Percentiles rank a stretch among this genome's conserved stretches.
These are phyloP conservation scores for Trametes cingulata DNA, from an alignment of 768 basidiomycete species.

Conservation along the genomic window DNA sequence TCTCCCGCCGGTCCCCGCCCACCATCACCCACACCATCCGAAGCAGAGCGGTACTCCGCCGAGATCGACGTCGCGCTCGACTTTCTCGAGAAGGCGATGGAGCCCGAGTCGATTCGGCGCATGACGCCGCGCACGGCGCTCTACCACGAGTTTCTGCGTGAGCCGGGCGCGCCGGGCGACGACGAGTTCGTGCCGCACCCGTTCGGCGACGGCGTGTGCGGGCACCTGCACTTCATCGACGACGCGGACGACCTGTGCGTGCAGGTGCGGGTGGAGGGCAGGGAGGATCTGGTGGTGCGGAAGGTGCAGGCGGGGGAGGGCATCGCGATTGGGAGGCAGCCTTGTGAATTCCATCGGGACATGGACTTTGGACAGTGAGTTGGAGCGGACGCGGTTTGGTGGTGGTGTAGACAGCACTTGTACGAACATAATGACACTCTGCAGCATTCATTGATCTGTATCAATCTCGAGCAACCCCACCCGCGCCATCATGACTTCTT, in stretches of 20 bases:
- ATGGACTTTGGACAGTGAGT: background rate
- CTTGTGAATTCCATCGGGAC: slow-evolving; percentile 36
- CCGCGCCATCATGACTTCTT: too few species aligned
- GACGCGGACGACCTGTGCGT: slow-evolving; percentile 59
- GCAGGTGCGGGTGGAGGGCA: slow-evolving; percentile 40
- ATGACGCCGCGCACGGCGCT: slow-evolving; percentile 77
- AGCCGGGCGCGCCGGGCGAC: slow-evolving; percentile 48
- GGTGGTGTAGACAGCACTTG: background rate
- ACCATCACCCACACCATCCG: slow-evolving; percentile 31
- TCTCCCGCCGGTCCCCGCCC: slow-evolving; percentile 21
- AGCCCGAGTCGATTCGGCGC: slow-evolving; percentile 76
- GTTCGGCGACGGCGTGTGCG: slow-evolving; percentile 68
- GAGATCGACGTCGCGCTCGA: slow-evolving; percentile 72
- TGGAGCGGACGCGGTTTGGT: background rate
- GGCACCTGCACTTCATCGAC: slow-evolving; percentile 59
- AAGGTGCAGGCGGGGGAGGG: slow-evolving; percentile 33
- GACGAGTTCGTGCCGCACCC: slow-evolving; percentile 72
- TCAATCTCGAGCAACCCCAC: too few species aligned
- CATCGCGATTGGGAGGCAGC: slow-evolving; percentile 34
- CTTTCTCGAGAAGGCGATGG: slow-evolving; percentile 71
- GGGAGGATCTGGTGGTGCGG: slow-evolving; percentile 24
- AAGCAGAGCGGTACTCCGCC: slow-evolving; percentile 43
- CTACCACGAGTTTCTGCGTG: slow-evolving; percentile 74
- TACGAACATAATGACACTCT: background rate
- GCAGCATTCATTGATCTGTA: background rate